These are phyloP conservation scores for Taphrina sp. DNA, from an alignment of 1,139 yeast genomes.

Conservation along the genomic window DNA sequence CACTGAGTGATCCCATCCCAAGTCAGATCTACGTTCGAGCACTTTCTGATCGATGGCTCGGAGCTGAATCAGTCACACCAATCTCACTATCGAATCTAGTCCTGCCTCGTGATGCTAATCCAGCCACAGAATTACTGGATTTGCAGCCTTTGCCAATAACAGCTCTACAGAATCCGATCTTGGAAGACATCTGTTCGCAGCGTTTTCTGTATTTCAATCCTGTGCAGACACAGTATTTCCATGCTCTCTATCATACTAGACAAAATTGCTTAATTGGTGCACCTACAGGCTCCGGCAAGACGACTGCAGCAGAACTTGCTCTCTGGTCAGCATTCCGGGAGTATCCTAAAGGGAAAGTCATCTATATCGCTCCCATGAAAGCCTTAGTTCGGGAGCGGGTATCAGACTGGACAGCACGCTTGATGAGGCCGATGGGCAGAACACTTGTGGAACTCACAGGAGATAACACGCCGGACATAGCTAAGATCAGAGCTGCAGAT, in stretches of 20 bases:
- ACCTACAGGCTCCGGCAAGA: slow-evolving; percentile 98
- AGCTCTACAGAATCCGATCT: slow-evolving; percentile 67
- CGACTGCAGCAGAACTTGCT: slow-evolving; percentile 94
- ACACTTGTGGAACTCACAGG: slow-evolving; percentile 92
- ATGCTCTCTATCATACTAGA: slow-evolving; percentile 74
- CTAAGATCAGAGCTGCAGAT: slow-evolving; percentile 82
- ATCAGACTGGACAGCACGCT: slow-evolving; percentile 82
- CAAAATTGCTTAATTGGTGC: slow-evolving; percentile 90
- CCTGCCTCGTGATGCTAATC: slow-evolving; percentile 81
- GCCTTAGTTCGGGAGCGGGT: slow-evolving; percentile 96
- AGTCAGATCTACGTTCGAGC: slow-evolving; percentile 79
- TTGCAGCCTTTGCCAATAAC: slow-evolving; percentile 82
- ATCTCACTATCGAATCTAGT: slow-evolving; percentile 88
- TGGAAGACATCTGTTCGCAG: slow-evolving; percentile 64
- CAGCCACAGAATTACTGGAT: slow-evolving; percentile 73
- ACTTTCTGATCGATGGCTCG: slow-evolving; percentile 84
- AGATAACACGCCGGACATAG: slow-evolving; percentile 88
- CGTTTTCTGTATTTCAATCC: slow-evolving; percentile 90
- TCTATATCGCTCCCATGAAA: slow-evolving; percentile 97
- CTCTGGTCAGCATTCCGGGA: slow-evolving; percentile 65
- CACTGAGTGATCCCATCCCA: slow-evolving; percentile 82
- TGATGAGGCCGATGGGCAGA: slow-evolving; percentile 60
- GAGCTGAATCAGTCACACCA: slow-evolving; percentile 72
- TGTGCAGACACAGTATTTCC: slow-evolving; percentile 97
- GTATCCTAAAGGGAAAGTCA: slow-evolving; percentile 39